A percentile compares a stretch with the other conserved stretches of the same genome.
Evolutionary conservation across 805 yeast genomes (phyloP).

Genomic region (Suhomyces faveliae): DNA sequence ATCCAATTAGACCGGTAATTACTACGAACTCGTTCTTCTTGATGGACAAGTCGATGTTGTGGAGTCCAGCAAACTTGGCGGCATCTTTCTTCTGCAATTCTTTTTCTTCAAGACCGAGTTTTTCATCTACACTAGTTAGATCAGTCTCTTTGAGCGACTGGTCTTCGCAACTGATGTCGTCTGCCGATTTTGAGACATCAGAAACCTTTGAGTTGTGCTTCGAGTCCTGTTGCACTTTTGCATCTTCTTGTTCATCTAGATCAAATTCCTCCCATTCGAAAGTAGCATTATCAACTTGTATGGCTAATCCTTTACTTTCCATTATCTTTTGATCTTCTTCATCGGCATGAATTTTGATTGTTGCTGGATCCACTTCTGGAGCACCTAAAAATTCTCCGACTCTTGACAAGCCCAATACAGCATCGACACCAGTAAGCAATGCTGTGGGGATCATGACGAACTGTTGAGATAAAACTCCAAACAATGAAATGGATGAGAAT

Average conservation of each 20-base stretch:
- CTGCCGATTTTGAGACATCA: not conserved
- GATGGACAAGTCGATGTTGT: conserved; percentile 51
- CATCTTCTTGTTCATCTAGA: conserved; percentile 16
- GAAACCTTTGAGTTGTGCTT: not conserved
- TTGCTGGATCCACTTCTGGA: conserved; percentile 39
- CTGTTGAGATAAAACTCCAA: conserved; percentile 59
- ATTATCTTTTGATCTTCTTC: conserved; percentile 20
- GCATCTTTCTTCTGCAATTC: not conserved
- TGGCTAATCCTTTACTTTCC: conserved; percentile 38
- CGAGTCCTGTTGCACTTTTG: conserved; percentile 9
- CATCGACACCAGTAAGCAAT: conserved; percentile 66
- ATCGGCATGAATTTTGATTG: conserved; percentile 24
- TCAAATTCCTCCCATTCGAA: conserved; percentile 62
- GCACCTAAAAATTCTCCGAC: conserved; percentile 52
- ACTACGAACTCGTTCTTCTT: conserved; percentile 69
- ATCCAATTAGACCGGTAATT: conserved; percentile 77
- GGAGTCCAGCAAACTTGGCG: conserved; percentile 43
- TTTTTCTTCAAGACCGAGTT: not conserved
- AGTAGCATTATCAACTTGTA: conserved; percentile 50
- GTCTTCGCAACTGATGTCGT: not conserved
- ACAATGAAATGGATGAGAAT: conserved; percentile 69
- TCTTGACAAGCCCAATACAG: conserved; percentile 58
- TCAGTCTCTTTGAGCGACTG: conserved; percentile 5
- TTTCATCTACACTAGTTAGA: not conserved
- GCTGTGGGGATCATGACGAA: conserved; percentile 72